phyloP scores from a whole-genome alignment of 2,329 filamentous ascomycete species.

The Penicillium griseofulvum region DNA sequence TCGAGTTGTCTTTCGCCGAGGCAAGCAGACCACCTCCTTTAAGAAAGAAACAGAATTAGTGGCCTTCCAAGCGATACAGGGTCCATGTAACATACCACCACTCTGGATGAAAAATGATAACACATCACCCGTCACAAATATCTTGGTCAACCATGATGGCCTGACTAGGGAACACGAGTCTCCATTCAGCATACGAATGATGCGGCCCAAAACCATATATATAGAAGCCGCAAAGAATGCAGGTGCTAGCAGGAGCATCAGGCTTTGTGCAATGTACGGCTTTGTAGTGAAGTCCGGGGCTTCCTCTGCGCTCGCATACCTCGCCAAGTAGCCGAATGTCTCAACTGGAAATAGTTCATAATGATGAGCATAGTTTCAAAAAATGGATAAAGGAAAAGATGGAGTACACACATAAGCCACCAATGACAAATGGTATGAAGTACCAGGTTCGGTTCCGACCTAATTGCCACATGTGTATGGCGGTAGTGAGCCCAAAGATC shows the following conservation, averaged over 20 bases:
- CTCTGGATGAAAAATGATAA: conserved; percentile 26
- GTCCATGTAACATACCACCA: conserved; percentile 12
- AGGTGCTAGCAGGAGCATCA: conserved; percentile 23
- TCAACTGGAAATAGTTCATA: conserved; percentile 7
- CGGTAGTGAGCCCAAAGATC: conserved; percentile 28
- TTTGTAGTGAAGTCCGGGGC: conserved; percentile 19
- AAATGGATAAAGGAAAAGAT: too few species aligned
- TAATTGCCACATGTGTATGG: conserved; percentile 17
- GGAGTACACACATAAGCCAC: conserved; percentile 25
- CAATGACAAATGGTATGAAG: conserved; percentile 42
- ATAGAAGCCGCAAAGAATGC: conserved; percentile 24
- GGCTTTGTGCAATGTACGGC: conserved; percentile 20
- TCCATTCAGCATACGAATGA: conserved; percentile 18
- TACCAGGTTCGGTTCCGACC: conserved; percentile 20
- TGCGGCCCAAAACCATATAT: conserved; percentile 25
- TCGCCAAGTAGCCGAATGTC: conserved; percentile 12
- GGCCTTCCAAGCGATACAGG: rapidly evolving
- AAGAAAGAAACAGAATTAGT: neutral
- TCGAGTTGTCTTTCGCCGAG: conserved; percentile 9
- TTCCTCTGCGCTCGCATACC: conserved; percentile 14
- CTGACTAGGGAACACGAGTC: conserved; percentile 18
- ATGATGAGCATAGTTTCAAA: neutral
- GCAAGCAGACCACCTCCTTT: conserved; percentile 18
- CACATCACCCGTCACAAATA: conserved; percentile 27
- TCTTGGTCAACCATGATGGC: conserved; percentile 25